Percentiles rank a stretch among this genome's conserved stretches.
Evolutionary conservation across 257 asterid genomes (phyloP).

Genomic region (Jaltomata sinuosa): DNA sequence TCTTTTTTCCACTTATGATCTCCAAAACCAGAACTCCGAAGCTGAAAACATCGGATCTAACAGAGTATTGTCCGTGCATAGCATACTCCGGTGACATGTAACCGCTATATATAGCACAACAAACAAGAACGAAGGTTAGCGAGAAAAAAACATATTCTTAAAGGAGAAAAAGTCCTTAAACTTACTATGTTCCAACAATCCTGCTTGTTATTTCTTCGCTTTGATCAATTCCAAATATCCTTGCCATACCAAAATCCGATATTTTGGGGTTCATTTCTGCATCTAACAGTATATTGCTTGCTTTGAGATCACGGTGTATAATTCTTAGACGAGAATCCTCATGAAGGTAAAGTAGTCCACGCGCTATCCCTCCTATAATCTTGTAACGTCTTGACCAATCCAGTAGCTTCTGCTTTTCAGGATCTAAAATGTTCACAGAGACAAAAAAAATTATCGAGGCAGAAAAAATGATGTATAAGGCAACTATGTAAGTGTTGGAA

Average conservation of each 20-base stretch:
- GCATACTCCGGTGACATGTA: slow-evolving; percentile 22
- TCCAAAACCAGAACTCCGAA: slow-evolving; percentile 15
- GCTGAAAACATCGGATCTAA: slow-evolving; percentile 14
- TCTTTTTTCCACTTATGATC: slow-evolving; percentile 14
- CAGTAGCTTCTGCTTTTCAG: neutral
- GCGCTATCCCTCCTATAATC: slow-evolving; percentile 16
- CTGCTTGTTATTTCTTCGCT: slow-evolving; percentile 8
- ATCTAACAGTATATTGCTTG: slow-evolving; percentile 14
- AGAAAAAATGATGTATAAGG: too few relatives aligned
- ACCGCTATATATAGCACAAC: slow-evolving; percentile 8
- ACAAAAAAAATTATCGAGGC: too few relatives aligned
- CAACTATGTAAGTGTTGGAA: too few relatives aligned
- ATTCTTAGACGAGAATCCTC: slow-evolving; percentile 15
- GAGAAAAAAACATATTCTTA: too few relatives aligned
- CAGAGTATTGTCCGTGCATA: slow-evolving; percentile 2
- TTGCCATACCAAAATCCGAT: slow-evolving; percentile 21
- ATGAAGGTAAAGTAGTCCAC: slow-evolving; percentile 20
- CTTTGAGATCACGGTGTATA: slow-evolving; percentile 18
- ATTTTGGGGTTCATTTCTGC: slow-evolving; percentile 14
- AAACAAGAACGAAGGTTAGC: neutral
- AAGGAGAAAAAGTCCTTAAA: too few relatives aligned
- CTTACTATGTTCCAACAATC: slow-evolving; percentile 15
- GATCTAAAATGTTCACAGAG: neutral
- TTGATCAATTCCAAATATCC: neutral
- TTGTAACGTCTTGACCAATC: slow-evolving; percentile 15